Base-by-base conservation (phyloP, 495 filamentous ascomycete species). In the Oleoguttula mirabilis region DNA sequence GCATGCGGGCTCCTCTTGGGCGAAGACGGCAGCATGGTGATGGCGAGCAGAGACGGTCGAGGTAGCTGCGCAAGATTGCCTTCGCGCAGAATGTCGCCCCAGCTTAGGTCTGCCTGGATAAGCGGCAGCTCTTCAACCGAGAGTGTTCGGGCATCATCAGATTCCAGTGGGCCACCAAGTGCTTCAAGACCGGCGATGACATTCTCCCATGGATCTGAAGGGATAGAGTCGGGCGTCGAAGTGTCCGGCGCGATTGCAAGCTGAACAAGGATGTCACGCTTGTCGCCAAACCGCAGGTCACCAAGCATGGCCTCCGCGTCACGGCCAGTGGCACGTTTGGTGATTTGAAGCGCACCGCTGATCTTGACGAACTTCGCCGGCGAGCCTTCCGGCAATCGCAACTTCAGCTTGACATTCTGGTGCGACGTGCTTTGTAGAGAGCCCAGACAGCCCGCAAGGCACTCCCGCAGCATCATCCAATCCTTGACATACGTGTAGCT, bases 401-500 rank as follows among this genome's bases (percentile, higher is more conserved):
- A 77, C 68, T 93, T 96, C 36, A 99, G 72, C 63, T 94, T 96
- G 43, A 88, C 90, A 57, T 96, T 99, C 59, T 96, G 92, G 63
- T 99, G 90, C n/a, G 92, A 96, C 15, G 85, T 80, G 0, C 84
- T 86, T 61, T 99, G 90, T 52, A 96, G 68, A n/a, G 86, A 77
- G 30, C 90, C 90, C 25, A 99, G 64, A 57, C 92, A 96, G 19
- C 90, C 90, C 14, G 90, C 92, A 34, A 96, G 72, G 61, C 92
- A 99, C 60, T 99, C 90, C 15, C 90, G 79, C 23, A 99, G 71
- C 88, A 95, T 96, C 90, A 96, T 99, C 90, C 90, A 99, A 59
- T 99, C 90, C 61, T 96, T 96, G 54, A 96, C 88, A 55, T 96
- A 99, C 4, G 87, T 88, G 54, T 95, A 99, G 14, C 85, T 88